These are phyloP conservation scores for Ophiostoma piceae DNA, from an alignment of 2,329 filamentous ascomycete genomes.

Conservation along the genomic window DNA sequence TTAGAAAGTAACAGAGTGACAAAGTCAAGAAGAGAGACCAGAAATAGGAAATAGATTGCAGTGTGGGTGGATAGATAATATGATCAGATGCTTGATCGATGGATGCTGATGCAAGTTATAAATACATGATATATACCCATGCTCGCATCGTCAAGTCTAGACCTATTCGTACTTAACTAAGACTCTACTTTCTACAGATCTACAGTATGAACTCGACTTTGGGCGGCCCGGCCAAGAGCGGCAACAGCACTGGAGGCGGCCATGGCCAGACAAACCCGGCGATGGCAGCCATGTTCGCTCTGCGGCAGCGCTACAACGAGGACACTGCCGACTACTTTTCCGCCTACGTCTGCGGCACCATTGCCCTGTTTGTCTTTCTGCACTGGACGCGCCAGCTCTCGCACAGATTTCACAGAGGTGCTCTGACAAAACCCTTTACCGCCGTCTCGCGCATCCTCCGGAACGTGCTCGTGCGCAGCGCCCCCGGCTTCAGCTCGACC, in stretches of 20 bases:
- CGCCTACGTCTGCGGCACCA: background rate
- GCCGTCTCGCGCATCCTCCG: conserved; percentile 17
- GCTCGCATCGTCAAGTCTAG: background rate
- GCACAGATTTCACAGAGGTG: background rate
- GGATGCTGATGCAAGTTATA: background rate
- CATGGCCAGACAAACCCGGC: background rate
- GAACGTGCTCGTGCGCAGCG: conserved; percentile 33
- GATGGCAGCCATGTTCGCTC: background rate
- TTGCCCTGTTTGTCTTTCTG: background rate
- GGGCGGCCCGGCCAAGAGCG: background rate
- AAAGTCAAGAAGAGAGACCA: background rate
- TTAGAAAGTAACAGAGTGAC: background rate
- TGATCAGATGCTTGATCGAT: background rate
- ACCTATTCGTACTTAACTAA: background rate
- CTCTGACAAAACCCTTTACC: background rate
- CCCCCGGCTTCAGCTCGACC: conserved; percentile 34
- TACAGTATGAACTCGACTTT: background rate
- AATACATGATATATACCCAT: conserved; percentile 6
- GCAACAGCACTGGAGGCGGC: background rate
- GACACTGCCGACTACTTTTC: background rate
- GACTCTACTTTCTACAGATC: background rate
- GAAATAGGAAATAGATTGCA: background rate
- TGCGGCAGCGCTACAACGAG: conserved; percentile 3
- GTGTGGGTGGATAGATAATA: background rate
- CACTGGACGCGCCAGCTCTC: conserved; percentile 1